Conservation (phyloP, 805 yeast genomes). For the Nematodospora valgi region DNA sequence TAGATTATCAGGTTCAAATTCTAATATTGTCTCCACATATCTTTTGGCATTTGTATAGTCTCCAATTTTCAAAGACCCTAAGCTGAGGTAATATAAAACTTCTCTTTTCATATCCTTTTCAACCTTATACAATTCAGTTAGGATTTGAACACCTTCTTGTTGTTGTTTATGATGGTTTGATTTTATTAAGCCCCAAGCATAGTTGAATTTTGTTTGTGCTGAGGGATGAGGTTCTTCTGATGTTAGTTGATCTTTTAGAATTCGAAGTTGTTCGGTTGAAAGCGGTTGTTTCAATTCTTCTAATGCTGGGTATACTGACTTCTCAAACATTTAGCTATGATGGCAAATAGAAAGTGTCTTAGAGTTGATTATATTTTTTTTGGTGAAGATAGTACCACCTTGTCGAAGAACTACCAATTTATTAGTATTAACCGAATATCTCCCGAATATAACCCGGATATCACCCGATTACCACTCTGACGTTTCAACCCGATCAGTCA, state of each 20-base stretch:
- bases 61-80: slow-evolving; percentile 86
- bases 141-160: slow-evolving; percentile 71
- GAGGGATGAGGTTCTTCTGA: slow-evolving; percentile 78
- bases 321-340: slow-evolving; percentile 10
- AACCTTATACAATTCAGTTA: slow-evolving; percentile 67
- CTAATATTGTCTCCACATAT: slow-evolving; percentile 73
- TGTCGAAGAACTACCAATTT: no score
- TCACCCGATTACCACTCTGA: no score
- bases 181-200: slow-evolving; percentile 94
- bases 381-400: neutral
- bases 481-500: no score
- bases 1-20: slow-evolving; percentile 78
- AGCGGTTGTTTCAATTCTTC: slow-evolving; percentile 51
- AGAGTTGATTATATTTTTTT: neutral
- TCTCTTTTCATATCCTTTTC: slow-evolving; percentile 85
- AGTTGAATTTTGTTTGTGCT: slow-evolving; percentile 84
- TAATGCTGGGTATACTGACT: slow-evolving; percentile 33
- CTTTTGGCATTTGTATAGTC: slow-evolving; percentile 83
- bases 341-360: neutral
- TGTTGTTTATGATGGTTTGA: slow-evolving; percentile 61
- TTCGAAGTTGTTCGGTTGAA: slow-evolving; percentile 68
- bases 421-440: no score
- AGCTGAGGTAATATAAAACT: slow-evolving; percentile 78
- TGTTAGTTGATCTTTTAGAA: slow-evolving; percentile 72
- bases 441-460: no score